Base-by-base conservation (phyloP, 441 rosid species). In the Arabidopsis hybrid region DNA sequence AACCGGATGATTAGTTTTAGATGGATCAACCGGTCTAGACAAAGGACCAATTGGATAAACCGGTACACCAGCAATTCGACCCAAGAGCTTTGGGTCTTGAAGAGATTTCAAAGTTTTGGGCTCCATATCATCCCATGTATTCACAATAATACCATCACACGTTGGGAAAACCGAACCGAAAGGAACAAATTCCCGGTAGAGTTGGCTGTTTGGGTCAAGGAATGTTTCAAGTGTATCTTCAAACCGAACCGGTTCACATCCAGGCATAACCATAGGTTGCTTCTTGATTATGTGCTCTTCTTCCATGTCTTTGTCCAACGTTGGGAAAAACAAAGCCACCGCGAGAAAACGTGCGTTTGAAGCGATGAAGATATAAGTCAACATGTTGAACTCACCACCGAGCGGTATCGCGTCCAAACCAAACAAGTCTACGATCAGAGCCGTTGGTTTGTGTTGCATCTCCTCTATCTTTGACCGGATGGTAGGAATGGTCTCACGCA, bases 361-460 rank as follows among this genome's bases (percentile, higher is more conserved):
- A 26, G 87, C 50, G 8, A 78, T 9, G 35, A 78, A 83, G n/a
- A 76, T 35, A 32, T 72, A 85, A 51, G 74, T 80, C 11, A 76
- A 80, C 83, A 87, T 83, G 35, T 55, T 67, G 53, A 83, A 78
- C 72, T 87, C 86, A 1, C 68, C 71, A 13, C 83, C 80, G 1
- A 82, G 63, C 7, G 12, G 43, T 58, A 81, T 38, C 10, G 82
- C 81, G 13, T 76, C 79, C 6, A 78, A 21, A 32, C 87, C 82
- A 47, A 87, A 82, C 31, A 83, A 6, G 43, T 87, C 89, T 2
- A 85, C 84, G 18, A 85, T 79, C 4, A 87, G 75, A 45, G 78
- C 82, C 6, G 82, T 65, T 0, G 85, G 88, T 14, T 51, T 79
- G 53, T 46, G 64, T 18, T 73, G 61, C 89, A 85, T 76, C 13